Percentiles rank a stretch among this genome's conserved stretches.
Evolutionary conservation across 2,329 filamentous ascomycete species (phyloP).

Genomic region (Cephalotrichum gorgonifer): DNA sequence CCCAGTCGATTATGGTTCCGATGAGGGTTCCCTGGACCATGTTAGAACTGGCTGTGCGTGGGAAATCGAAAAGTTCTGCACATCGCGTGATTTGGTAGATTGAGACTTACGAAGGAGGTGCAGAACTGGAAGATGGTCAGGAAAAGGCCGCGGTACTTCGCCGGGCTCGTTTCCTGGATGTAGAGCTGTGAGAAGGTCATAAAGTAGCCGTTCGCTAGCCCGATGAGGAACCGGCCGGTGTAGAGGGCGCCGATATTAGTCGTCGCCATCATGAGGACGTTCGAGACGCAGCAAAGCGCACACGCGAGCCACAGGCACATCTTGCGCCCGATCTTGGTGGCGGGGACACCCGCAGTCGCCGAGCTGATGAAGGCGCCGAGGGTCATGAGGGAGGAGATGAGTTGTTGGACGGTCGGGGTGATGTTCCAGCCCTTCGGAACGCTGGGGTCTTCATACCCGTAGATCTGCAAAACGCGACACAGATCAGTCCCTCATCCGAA

Average conservation of each 20-base stretch:
- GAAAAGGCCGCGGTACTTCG: slow-evolving; percentile 37
- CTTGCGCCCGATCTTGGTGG: slow-evolving; percentile 22
- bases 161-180: slow-evolving; percentile 34
- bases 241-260: slow-evolving; percentile 42
- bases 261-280: slow-evolving; percentile 48
- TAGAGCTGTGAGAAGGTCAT: slow-evolving; percentile 44
- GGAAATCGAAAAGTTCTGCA: slow-evolving; percentile 27
- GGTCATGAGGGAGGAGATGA: slow-evolving; percentile 37
- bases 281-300: slow-evolving; percentile 36
- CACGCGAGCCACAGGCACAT: slow-evolving; percentile 33
- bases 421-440: slow-evolving; percentile 32
- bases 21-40: slow-evolving; percentile 27
- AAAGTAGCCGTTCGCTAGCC: slow-evolving; percentile 45
- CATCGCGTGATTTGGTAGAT: background rate
- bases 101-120: slow-evolving; percentile 6
- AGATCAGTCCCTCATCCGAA: too few species aligned
- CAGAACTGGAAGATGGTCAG: slow-evolving; percentile 33
- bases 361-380: slow-evolving; percentile 35
- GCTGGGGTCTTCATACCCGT: slow-evolving; percentile 19
- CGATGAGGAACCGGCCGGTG: slow-evolving; percentile 41
- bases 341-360: slow-evolving; percentile 26
- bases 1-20: slow-evolving; percentile 28
- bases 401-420: slow-evolving; percentile 29
- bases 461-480: slow-evolving; percentile 20
- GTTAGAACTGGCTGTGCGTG: slow-evolving; percentile 10